Evolutionary conservation across 176 grass and related monocot genomes (phyloP), one percentile per base, ranked within the genome.

Genomic region (Cenchrus purpureus): DNA sequence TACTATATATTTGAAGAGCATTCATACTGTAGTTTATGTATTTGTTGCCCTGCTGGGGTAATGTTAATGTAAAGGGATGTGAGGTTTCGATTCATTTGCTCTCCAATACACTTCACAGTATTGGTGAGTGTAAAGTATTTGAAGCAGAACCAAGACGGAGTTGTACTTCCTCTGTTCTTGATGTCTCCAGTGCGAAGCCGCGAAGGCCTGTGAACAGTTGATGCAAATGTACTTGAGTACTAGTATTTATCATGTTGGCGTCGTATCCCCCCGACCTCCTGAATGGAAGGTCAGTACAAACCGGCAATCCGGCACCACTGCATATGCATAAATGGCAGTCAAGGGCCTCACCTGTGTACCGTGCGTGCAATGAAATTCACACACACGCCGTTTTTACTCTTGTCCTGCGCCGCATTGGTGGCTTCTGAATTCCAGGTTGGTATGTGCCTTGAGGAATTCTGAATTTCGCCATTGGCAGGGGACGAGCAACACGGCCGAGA

Each of bases 31-130:
- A 45, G 66, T 60, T 12, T 37, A 17, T 82, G 67, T 83, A 74
- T 73, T 83, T 29, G 42, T 73, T 83, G 10, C 10, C 31, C 68
- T 74, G 69, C 57, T 74, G 56, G 44, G 44, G 43, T 83, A 74
- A 83, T 42, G 57, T 61, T 83, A 74, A 83, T 83, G 81, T 83
- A 83, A 83, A 83, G 81, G 81, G 57, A 83, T 63, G 42, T 62
- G 56, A 40, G 44, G 31, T 79, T 79, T 79, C 19, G 14, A 19
- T 74, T 83, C 81, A 64, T 79, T 63, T 71, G 67, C 52, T 71
- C 74, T 29, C 42, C 20, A 78, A 53, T 31, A 61, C 63, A 51
- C 37, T 79, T 79, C 44, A 70, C 74, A 70, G 48, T 46, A 56
- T 71, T 61, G 61, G 51, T 85, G 72, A 57, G 64, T 78, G 78